Conservation (phyloP, 768 basidiomycete genomes). For the Suillus spraguei region DNA sequence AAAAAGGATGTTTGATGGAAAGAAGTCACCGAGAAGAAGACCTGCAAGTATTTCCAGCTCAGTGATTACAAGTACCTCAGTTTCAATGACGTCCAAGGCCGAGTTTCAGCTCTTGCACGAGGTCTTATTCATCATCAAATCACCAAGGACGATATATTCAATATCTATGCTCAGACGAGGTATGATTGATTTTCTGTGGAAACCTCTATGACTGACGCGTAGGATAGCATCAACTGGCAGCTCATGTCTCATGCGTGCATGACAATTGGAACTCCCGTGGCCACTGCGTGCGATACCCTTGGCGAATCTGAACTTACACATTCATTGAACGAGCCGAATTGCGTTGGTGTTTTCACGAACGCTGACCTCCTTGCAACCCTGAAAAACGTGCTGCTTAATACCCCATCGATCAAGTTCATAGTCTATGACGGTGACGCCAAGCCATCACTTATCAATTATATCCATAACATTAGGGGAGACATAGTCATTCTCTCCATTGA, state of each 20-base stretch:
- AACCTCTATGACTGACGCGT: neutral
- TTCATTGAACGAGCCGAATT: slow-evolving; percentile 87
- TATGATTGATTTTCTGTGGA: slow-evolving; percentile 35
- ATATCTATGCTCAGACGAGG: slow-evolving; percentile 90
- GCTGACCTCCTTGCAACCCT: slow-evolving; percentile 85
- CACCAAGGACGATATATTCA: slow-evolving; percentile 74
- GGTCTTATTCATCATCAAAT: slow-evolving; percentile 76
- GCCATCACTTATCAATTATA: slow-evolving; percentile 54
- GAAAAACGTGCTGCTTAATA: slow-evolving; percentile 66
- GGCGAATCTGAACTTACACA: slow-evolving; percentile 87
- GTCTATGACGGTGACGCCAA: slow-evolving; percentile 81
- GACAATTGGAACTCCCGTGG: slow-evolving; percentile 77
- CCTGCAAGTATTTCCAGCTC: slow-evolving; percentile 94
- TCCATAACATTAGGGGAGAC: slow-evolving; percentile 55
- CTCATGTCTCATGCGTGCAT: slow-evolving; percentile 82
- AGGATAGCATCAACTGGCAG: slow-evolving; percentile 79
- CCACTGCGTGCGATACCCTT: slow-evolving; percentile 96
- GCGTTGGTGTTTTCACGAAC: slow-evolving; percentile 88
- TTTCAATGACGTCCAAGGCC: slow-evolving; percentile 70
- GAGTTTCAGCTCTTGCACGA: slow-evolving; percentile 64
- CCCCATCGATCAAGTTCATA: slow-evolving; percentile 76
- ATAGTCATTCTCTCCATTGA: slow-evolving; percentile 67
- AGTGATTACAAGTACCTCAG: slow-evolving; percentile 84
- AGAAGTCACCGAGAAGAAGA: slow-evolving; percentile 87
- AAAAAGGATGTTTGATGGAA: slow-evolving; percentile 79